These are phyloP conservation scores for Ganoderma resinaceum DNA, from an alignment of 1,284 basidiomycete species.

Conservation along the genomic window DNA sequence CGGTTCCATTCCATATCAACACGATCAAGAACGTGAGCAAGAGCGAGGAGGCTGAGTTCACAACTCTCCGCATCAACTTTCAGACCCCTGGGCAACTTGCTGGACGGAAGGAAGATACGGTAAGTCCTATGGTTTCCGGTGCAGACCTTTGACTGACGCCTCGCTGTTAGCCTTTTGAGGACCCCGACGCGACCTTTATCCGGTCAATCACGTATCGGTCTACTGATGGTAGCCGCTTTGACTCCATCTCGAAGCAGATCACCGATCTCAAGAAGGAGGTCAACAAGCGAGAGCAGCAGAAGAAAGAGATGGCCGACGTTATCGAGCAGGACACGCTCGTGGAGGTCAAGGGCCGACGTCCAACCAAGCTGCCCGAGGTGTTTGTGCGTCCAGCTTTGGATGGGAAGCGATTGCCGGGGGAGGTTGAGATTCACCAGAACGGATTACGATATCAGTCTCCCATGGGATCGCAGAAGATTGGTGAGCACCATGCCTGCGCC, in stretches of 20 bases:
- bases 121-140: conserved; percentile 42
- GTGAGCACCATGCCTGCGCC: conserved; percentile 50
- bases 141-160: background rate
- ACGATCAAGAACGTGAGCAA: conserved; percentile 99
- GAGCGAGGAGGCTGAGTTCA: conserved; percentile 96
- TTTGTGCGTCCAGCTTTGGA: conserved; percentile 95
- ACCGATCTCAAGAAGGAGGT: conserved; percentile 96
- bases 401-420: conserved; percentile 92
- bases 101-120: conserved; percentile 99
- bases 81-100: conserved; percentile 98
- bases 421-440: conserved; percentile 98
- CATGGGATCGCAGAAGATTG: conserved; percentile 89
- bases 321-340: conserved; percentile 93
- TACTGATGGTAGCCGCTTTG: conserved; percentile 88
- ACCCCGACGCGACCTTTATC: conserved; percentile 96
- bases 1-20: conserved; percentile 98
- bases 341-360: conserved; percentile 87
- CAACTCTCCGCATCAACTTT: conserved; percentile 97
- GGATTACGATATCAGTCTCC: conserved; percentile 94
- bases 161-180: conserved; percentile 85
- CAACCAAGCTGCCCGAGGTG: conserved; percentile 87
- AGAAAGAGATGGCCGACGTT: conserved; percentile 98
- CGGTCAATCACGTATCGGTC: conserved; percentile 96
- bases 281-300: conserved; percentile 96
- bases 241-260: conserved; percentile 90